Evolutionary conservation across 2,329 filamentous ascomycete genomes (phyloP).

Genomic region (Ophiostoma himal-ulmi): DNA sequence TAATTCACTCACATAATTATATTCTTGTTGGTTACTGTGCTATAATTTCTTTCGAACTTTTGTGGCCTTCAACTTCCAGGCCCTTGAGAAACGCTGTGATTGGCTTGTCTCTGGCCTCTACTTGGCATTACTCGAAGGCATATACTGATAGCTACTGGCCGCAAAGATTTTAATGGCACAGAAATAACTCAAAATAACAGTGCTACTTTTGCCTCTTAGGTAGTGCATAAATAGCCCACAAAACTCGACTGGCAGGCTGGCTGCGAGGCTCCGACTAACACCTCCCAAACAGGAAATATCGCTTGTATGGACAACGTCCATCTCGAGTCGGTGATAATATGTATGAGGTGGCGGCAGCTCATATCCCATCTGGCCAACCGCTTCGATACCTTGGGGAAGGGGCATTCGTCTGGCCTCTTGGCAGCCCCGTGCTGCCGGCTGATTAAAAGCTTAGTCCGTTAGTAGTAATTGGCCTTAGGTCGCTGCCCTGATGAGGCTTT

Average conservation of each 20-base stretch:
- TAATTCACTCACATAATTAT: not conserved
- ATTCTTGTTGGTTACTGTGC: not conserved
- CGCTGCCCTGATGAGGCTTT: not conserved
- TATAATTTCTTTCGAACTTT: not conserved
- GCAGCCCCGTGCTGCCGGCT: not conserved
- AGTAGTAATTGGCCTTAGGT: not conserved
- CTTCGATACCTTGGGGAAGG: not conserved
- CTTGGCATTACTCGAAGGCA: conserved; percentile 1
- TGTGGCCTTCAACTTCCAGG: not conserved
- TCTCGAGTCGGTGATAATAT: not conserved
- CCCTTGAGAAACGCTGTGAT: not conserved
- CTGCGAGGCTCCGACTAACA: not conserved
- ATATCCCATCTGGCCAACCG: not conserved
- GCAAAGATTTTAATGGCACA: not conserved
- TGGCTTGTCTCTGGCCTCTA: not conserved
- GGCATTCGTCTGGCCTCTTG: not conserved
- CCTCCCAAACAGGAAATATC: conserved; percentile 14
- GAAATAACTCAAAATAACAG: not conserved
- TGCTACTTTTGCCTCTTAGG: not conserved
- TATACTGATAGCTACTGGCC: not conserved
- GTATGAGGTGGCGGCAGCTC: not conserved
- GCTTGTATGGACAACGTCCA: not conserved
- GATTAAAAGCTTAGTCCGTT: not conserved
- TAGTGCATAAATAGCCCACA: not conserved
- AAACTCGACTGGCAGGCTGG: not conserved